These are phyloP conservation scores for Silene latifolia DNA, from an alignment of 148 eudicot species.

Conservation along the genomic window DNA sequence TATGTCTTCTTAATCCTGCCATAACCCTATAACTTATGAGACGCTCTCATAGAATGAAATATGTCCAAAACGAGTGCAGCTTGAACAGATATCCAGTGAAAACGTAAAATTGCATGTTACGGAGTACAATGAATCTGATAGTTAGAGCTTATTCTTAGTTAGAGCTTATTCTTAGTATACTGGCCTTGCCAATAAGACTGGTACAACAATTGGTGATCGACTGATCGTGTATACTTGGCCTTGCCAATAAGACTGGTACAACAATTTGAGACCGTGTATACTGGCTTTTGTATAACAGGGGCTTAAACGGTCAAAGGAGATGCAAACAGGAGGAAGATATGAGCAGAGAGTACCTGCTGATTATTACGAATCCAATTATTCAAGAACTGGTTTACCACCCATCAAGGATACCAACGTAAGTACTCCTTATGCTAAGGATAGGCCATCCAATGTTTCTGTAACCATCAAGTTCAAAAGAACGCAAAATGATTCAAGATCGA, in stretches of 20 bases:
- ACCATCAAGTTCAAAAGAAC: conserved; percentile 56
- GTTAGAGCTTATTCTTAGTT: background rate
- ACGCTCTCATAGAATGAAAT: too few relatives aligned
- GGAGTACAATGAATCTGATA: too few relatives aligned
- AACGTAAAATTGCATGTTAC: too few relatives aligned
- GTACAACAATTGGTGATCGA: background rate
- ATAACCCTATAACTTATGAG: too few relatives aligned
- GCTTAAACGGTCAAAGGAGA: conserved; percentile 60
- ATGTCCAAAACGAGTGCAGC: too few relatives aligned
- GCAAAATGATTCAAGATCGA: conserved; percentile 28
- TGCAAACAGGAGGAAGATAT: conserved; percentile 32
- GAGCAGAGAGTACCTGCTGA: conserved; percentile 28
- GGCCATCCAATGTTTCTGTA: conserved; percentile 33
- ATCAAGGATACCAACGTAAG: conserved; percentile 26
- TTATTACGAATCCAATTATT: conserved; percentile 17
- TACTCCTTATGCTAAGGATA: conserved; percentile 22
- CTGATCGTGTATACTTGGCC: background rate
- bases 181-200: background rate
- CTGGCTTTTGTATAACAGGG: conserved; percentile 45
- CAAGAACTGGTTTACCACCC: conserved; percentile 13
- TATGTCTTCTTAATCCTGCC: background rate
- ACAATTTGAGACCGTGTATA: background rate
- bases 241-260: background rate
- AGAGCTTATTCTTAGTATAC: background rate
- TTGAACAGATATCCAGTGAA: too few relatives aligned